Conservation (phyloP, 208 protist species). For the Trypanosoma platydactyli region DNA sequence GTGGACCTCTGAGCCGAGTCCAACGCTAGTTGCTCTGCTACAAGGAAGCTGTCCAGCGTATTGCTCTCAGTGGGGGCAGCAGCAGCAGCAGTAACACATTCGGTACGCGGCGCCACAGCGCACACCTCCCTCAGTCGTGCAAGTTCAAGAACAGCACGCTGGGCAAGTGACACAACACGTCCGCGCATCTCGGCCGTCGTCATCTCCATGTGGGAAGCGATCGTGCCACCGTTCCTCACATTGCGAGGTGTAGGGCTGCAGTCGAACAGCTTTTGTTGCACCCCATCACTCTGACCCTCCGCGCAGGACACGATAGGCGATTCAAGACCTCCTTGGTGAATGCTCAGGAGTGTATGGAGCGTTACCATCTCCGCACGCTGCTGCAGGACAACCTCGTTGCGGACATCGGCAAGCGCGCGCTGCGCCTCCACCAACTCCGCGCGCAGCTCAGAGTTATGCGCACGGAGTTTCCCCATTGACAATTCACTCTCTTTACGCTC, state of each 20-base stretch:
- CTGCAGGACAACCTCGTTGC: conserved; percentile 26
- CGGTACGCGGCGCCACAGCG: neutral
- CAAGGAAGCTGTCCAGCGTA: conserved; percentile 25
- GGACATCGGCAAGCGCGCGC: conserved; percentile 20
- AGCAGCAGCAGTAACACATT: neutral
- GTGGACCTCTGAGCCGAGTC: conserved; percentile 29
- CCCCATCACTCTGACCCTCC: conserved; percentile 8
- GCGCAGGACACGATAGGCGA: neutral
- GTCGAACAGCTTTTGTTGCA: conserved; percentile 24
- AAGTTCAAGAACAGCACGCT: conserved; percentile 37
- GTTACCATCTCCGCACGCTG: conserved; percentile 24
- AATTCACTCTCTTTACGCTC: conserved; percentile 29
- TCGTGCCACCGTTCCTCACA: neutral
- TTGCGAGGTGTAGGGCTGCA: neutral
- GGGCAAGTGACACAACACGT: conserved; percentile 31
- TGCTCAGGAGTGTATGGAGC: conserved; percentile 31
- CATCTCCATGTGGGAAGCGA: conserved; percentile 6
- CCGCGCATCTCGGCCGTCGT: conserved; percentile 22
- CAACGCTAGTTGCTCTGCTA: conserved; percentile 27
- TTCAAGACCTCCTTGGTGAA: conserved; percentile 15
- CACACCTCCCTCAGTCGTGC: conserved; percentile 22
- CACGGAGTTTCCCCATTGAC: conserved; percentile 13
- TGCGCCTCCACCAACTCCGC: conserved; percentile 7
- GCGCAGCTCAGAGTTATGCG: conserved; percentile 15
- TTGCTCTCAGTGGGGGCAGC: neutral